Percentiles rank a stretch among this genome's conserved stretches.
Evolutionary conservation across 352 stramenopile species (phyloP).

Genomic region (Globisporangium heterothallicum): DNA sequence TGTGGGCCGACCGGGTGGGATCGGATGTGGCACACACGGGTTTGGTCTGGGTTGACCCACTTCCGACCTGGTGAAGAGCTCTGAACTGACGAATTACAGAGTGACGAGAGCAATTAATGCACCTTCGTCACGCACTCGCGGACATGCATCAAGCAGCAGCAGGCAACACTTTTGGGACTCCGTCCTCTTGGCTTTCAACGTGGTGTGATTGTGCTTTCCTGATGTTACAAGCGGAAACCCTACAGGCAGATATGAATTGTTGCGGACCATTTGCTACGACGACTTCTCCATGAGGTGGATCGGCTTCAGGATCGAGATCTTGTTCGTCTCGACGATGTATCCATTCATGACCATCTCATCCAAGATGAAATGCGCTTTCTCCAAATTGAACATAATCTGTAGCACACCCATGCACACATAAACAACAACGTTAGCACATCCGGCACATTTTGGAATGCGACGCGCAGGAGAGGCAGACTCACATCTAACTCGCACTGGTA

Average conservation of each 20-base stretch:
- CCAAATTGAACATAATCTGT: constrained; percentile 91
- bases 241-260: too few relatives aligned
- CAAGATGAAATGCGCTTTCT: constrained; percentile 89
- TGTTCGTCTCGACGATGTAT: constrained; percentile 99
- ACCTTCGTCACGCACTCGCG: too few relatives aligned
- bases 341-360: constrained; percentile 99
- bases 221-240: too few relatives aligned
- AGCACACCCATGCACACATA: constrained; percentile 1
- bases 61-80: constrained; percentile 1
- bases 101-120: too few relatives aligned
- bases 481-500: constrained; percentile 82
- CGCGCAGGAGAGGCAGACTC: constrained; percentile 17
- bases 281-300: constrained; percentile 98
- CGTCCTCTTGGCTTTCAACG: too few relatives aligned
- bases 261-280: too few relatives aligned
- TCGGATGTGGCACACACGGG: constrained; percentile 10
- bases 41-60: constrained; percentile 13
- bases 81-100: background rate
- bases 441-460: background rate
- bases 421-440: constrained; percentile 3
- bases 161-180: too few relatives aligned
- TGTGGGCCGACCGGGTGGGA: constrained; percentile 10
- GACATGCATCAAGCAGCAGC: too few relatives aligned
- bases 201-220: too few relatives aligned
- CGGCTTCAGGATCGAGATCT: constrained; percentile 97